These are phyloP conservation scores for Tulasnella sp. DNA, from an alignment of 768 basidiomycete genomes.

Conservation along the genomic window DNA sequence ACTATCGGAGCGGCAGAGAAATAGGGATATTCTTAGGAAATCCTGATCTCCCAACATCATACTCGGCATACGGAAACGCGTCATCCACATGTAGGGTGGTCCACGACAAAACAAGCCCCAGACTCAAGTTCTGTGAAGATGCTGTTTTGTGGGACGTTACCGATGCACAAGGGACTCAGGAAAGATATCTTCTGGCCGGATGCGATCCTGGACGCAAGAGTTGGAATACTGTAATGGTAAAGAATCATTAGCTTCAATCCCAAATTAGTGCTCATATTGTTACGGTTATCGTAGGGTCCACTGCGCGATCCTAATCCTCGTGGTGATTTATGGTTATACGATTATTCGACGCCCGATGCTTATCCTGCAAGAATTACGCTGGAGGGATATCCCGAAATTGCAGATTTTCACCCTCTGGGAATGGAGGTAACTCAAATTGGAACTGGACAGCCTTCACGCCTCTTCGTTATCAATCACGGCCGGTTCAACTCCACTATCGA, in stretches of 20 bases:
- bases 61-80: conserved; percentile 41
- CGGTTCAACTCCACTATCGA: conserved; percentile 49
- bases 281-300: conserved; percentile 43
- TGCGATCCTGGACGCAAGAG: conserved; percentile 43
- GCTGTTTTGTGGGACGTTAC: conserved; percentile 44
- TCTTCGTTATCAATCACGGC: conserved; percentile 61
- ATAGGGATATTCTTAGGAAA: conserved; percentile 33
- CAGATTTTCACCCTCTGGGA: conserved; percentile 64
- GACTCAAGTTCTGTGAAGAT: conserved; percentile 50
- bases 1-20: too few relatives aligned
- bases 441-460: conserved; percentile 34
- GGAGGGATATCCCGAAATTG: conserved; percentile 37
- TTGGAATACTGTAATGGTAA: conserved; percentile 53
- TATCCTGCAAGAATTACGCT: conserved; percentile 33
- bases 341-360: conserved; percentile 22
- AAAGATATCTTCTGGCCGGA: conserved; percentile 28
- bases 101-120: conserved; percentile 25
- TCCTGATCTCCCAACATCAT: conserved; percentile 35
- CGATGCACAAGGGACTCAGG: conserved; percentile 16
- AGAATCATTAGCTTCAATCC: not conserved
- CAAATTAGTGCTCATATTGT: not conserved
- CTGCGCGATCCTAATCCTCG: conserved; percentile 41
- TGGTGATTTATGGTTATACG: conserved; percentile 51
- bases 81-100: conserved; percentile 34
- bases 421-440: conserved; percentile 38